Base-by-base conservation (phyloP, 176 grass and related monocot species). In the Cenchrus fungigraminus region DNA sequence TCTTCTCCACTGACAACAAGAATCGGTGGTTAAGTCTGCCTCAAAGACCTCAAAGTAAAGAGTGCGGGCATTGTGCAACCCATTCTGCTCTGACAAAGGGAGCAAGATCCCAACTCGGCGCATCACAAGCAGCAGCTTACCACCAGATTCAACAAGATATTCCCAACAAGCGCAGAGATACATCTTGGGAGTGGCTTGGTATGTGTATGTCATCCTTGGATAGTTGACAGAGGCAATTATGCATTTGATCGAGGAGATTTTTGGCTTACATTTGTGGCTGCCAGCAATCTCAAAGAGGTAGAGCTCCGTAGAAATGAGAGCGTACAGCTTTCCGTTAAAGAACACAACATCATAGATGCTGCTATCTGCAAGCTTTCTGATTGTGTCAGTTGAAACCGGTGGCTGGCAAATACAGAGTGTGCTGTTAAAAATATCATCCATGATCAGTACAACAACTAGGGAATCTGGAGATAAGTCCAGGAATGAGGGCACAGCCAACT, bases 141-240 rank as follows among this genome's bases (percentile, higher is more conserved):
- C 80, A 14, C 68, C 4, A 9, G 14, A 82, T 72, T 73, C 44
- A 25, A 47, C 58, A 9, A 84, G 12, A n/a, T 75, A 75, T 2
- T 16, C 1, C 65, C 6, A 3, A 25, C 4, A 8, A 3, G 1
- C 1, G 1, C 1, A 65, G 4, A 4, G 4, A 37, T 66, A 19
- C 0, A 0, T 3, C 15, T 44, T 9, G 15, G 14, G 0, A 8
- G 2, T 15, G 14, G 34, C 0, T 19, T 1, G 0, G 25, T 25
- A 25, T 25, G 25, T 25, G 6, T 1, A 0, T 2, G 2, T 0
- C 0, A 10, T 32, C 4, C 6, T 13, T 16, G 22, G 1, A 66
- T 19, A 1, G 14, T 9, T 4, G 16, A 43, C 8, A 12, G 64
- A 22, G 49, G 68, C 32, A 1, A 17, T 12, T 9, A 22, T 9